A percentile compares a stretch with the other conserved stretches of the same genome.
These are phyloP conservation scores for Fraxinus cuspidata DNA, from an alignment of 257 asterid species.

Conservation along the genomic window DNA sequence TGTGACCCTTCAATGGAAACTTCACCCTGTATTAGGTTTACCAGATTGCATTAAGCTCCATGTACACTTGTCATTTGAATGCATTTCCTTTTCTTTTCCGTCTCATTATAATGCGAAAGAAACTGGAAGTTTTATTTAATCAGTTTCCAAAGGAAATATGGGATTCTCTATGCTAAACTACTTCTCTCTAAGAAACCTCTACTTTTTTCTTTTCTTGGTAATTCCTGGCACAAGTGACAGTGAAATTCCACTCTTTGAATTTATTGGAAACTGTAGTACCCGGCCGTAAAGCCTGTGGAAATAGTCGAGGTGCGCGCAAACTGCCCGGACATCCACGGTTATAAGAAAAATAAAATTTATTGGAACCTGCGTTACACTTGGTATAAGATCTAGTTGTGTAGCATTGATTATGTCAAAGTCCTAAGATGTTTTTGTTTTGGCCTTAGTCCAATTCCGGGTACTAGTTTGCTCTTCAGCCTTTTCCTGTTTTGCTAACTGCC, in stretches of 20 bases:
- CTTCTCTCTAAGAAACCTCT: neutral
- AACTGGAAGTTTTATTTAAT: neutral
- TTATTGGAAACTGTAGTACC: neutral
- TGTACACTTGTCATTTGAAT: neutral
- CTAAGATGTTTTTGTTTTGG: neutral
- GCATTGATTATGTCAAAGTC: neutral
- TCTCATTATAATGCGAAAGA: neutral
- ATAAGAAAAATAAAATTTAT: too few relatives aligned
- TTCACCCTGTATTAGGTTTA: neutral
- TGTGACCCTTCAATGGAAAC: neutral
- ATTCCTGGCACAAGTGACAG: neutral
- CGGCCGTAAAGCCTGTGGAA: too few relatives aligned
- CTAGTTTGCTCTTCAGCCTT: neutral
- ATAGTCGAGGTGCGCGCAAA: too few relatives aligned
- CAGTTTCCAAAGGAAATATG: neutral
- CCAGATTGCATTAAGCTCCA: neutral
- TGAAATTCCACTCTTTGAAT: neutral
- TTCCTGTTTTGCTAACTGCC: neutral
- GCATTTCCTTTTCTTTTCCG: neutral
- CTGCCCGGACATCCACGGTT: too few relatives aligned
- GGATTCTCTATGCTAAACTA: neutral
- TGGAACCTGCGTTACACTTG: neutral
- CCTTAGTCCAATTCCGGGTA: neutral
- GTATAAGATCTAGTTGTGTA: neutral
- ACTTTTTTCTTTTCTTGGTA: neutral